Base-by-base conservation (phyloP, 768 basidiomycete species). In the Amanita subjunquillea region DNA sequence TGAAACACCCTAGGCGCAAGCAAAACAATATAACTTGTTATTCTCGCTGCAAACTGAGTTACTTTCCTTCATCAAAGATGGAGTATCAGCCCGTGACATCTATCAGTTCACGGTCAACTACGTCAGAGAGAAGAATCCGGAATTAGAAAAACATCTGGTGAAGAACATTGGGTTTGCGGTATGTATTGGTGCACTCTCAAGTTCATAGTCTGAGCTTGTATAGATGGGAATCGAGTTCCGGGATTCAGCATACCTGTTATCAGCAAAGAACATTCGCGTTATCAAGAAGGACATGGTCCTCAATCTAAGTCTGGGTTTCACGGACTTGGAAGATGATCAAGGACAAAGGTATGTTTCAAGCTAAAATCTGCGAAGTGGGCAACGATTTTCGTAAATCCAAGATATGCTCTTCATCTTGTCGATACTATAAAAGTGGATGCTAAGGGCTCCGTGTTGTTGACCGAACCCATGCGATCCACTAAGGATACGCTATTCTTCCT, bases 221-320 rank as follows among this genome's bases (percentile, higher is more conserved):
- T 59, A 97, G 94, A 97, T 85, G 65, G 95, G 95, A 5, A 81
- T 97, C 63, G 95, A 99, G 65, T 97, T 94, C 70, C 82, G 93
- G 39, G 95, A 99, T 63, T 80, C 85, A 8, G 73, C 82, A 0
- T 96, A 93, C 64, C 69, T 93, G 10, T 71, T 98, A 36, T 86
- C 85, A 4, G 57, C 82, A 6, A 98, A 95, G 71, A 95, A 91
- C 60, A 69, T 69, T 6, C 82, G 85, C 8, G 69, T 68, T 12
- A 64, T 97, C 46, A 82, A 79, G 61, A 71, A 82, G 50, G 83
- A 85, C 61, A 96, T 95, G 93, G 77, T 90, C 25, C 74, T 96
- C 64, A 89, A 85, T 62, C 72, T 99, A 32, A 78, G 79, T 17
- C 73, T 98, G 46, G 93, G 93, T 2, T 92, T 98, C 65, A 75